Base-by-base conservation (phyloP, 345 rosid genomes). In the Excoecaria agallocha region DNA sequence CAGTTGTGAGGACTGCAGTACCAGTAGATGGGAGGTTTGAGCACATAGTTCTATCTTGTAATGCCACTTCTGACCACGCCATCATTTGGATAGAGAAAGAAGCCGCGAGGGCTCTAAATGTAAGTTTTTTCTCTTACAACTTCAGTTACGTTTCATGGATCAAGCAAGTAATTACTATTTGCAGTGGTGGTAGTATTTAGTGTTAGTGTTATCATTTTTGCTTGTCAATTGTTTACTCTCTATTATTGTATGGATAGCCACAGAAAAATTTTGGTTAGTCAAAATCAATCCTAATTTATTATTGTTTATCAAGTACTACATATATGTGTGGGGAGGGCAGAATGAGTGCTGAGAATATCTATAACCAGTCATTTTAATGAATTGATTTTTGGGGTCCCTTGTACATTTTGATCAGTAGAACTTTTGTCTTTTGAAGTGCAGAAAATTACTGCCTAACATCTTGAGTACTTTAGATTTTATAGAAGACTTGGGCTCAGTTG, bases 11-110 rank as follows among this genome's bases (percentile, higher is more conserved):
- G 79, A 93, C 97, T 11, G 98, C 96, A 56, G 98, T 95, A 39
- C 98, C 99, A 4, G 97, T 95, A 22, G 97, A 89, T 39, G 98
- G 99, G 80, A 87, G 99, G 80, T 95, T 95, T 51, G 99, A 95
- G 86, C 98, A 91, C 75, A 89, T 93, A 41, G 97, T 95, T 78
- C 90, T 95, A 52, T 91, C 98, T 72, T 95, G 95, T 79, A 91
- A 94, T 74, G 98, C 97, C 74, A 89, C 91, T 80, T 91, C 99
- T 25, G 99, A 95, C 70, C 99, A 92, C 69, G 93, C 93, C 75
- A 91, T 94, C 73, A 75, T 94, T 55, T 94, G 98, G 97, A 88
- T 92, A 38, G 93, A 91, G 77, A 91, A 87, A 81, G 99, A 92
- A 86, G 88, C 99, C 60, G 88, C 66, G 67, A 80, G 90, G 82